These are phyloP conservation scores for Grosmannia huntii DNA, from an alignment of 2,329 filamentous ascomycete species.

Conservation along the genomic window DNA sequence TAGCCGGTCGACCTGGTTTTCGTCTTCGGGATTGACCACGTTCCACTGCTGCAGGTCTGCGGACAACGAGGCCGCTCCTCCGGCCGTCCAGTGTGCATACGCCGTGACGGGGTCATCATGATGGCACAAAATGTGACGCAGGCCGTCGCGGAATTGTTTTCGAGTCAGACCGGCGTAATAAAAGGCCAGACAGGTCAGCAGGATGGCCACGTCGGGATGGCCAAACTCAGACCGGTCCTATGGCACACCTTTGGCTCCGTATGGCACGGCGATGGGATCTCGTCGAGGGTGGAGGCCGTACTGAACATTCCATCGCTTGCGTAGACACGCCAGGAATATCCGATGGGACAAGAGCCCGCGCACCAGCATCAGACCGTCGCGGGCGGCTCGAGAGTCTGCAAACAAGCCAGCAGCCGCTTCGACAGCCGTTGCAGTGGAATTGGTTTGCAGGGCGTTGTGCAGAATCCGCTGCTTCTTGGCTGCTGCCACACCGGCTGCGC, in stretches of 20 bases:
- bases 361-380: constrained; percentile 35
- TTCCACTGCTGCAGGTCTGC: constrained; percentile 37
- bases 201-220: too few species aligned
- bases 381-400: not conserved
- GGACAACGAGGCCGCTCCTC: constrained; percentile 21
- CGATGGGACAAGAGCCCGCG: constrained; percentile 49
- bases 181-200: constrained; percentile 52
- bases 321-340: constrained; percentile 45
- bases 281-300: constrained; percentile 45
- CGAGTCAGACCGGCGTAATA: constrained; percentile 48
- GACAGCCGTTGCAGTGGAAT: not conserved
- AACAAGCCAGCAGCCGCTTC: not conserved
- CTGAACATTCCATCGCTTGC: constrained; percentile 54
- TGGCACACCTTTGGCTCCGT: constrained; percentile 51
- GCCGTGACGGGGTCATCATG: constrained; percentile 42
- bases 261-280: constrained; percentile 53
- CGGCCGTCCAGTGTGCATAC: constrained; percentile 38
- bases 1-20: constrained; percentile 33
- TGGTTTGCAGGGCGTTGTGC: not conserved
- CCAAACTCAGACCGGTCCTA: constrained; percentile 48
- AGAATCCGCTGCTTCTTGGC: not conserved
- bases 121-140: constrained; percentile 35
- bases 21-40: constrained; percentile 46
- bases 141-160: constrained; percentile 32
- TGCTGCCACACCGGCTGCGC: not conserved